phyloP scores from a whole-genome alignment of 352 stramenopile species.

The Pythium apleroticum region DNA sequence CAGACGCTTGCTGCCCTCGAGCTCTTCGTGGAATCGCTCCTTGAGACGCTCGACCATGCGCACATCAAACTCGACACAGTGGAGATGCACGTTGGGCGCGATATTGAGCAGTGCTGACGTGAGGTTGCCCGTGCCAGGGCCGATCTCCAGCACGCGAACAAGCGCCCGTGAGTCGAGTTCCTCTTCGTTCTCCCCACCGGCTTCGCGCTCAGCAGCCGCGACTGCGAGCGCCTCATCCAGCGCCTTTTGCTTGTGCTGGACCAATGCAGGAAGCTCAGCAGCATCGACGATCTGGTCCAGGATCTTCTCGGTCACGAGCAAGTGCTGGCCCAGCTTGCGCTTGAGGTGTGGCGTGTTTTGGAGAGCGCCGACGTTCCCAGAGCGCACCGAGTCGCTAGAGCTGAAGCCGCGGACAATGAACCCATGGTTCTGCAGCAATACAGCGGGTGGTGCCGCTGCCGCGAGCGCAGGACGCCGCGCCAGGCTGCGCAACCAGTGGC shows the following conservation, averaged over 20 bases:
- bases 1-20: slow-evolving; percentile 21
- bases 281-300: slow-evolving; percentile 66
- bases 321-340: slow-evolving; percentile 81
- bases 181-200: neutral
- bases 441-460: neutral
- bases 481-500: slow-evolving; percentile 4
- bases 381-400: neutral
- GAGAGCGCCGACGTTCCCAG: slow-evolving; percentile 45
- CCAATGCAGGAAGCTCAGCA: slow-evolving; percentile 41
- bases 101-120: slow-evolving; percentile 70
- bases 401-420: slow-evolving; percentile 4
- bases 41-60: slow-evolving; percentile 75
- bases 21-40: slow-evolving; percentile 48
- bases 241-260: slow-evolving; percentile 14
- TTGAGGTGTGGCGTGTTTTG: slow-evolving; percentile 69
- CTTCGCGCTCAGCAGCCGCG: neutral
- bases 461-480: neutral
- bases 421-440: neutral
- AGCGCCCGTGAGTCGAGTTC: neutral
- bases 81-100: slow-evolving; percentile 47
- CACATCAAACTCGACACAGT: slow-evolving; percentile 73
- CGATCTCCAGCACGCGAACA: slow-evolving; percentile 81
- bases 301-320: slow-evolving; percentile 67
- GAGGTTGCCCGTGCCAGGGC: slow-evolving; percentile 82
- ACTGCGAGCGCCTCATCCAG: neutral